Conservation (phyloP, 1,284 basidiomycete genomes). For the Sporisorium exsertum region DNA sequence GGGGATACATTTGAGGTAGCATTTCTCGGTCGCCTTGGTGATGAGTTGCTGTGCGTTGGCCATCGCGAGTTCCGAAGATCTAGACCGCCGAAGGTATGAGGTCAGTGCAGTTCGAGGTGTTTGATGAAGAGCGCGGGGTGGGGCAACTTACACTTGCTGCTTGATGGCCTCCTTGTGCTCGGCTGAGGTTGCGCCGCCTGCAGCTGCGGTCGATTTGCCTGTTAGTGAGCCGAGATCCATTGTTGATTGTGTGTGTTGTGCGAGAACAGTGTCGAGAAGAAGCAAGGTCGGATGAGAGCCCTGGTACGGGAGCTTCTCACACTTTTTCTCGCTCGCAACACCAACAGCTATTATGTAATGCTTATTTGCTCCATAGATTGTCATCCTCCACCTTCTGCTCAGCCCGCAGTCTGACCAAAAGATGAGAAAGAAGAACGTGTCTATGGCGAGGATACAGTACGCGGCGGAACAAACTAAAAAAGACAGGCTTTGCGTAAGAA, state of each 20-base stretch:
- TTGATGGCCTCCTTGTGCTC: slow-evolving; percentile 67
- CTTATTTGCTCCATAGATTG: neutral
- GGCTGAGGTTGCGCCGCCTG: slow-evolving; percentile 37
- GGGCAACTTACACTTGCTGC: slow-evolving; percentile 57
- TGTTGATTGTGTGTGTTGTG: slow-evolving; percentile 10
- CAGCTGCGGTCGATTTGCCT: slow-evolving; percentile 24
- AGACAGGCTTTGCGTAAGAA: slow-evolving; percentile 2
- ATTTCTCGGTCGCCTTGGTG: slow-evolving; percentile 67
- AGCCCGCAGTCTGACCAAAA: neutral
- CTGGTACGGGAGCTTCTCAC: slow-evolving; percentile 1
- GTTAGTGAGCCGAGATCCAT: slow-evolving; percentile 59
- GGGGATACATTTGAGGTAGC: slow-evolving; percentile 65
- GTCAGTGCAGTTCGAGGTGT: neutral
- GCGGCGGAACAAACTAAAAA: slow-evolving; percentile 8
- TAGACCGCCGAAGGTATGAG: neutral
- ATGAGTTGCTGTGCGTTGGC: slow-evolving; percentile 67
- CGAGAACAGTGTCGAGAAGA: slow-evolving; percentile 1
- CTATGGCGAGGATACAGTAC: neutral
- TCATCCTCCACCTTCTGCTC: slow-evolving; percentile 7
- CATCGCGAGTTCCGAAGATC: slow-evolving; percentile 57
- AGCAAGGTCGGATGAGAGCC: neutral
- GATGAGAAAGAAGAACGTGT: slow-evolving; percentile 4
- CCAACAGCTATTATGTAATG: slow-evolving; percentile 8
- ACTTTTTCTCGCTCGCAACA: neutral
- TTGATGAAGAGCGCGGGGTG: neutral